Conservation (phyloP, 495 filamentous ascomycete genomes). For the Astrocystis sublimbata region DNA sequence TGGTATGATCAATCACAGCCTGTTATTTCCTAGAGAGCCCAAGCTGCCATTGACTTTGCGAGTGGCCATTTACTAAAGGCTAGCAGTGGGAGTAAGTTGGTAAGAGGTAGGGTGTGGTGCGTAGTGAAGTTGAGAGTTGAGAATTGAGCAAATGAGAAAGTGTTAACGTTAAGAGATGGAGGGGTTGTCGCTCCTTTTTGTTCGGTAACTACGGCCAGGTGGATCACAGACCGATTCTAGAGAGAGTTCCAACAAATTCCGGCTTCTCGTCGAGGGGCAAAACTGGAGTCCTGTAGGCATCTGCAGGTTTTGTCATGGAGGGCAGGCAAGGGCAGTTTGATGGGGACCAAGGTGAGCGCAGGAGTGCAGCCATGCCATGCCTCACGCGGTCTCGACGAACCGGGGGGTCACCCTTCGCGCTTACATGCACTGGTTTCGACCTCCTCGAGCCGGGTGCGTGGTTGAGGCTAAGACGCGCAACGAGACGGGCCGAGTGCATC, state of each 20-base stretch:
- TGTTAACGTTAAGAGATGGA: background rate
- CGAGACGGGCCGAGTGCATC: slow-evolving; percentile 20
- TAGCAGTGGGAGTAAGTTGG: background rate
- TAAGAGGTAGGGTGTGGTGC: background rate
- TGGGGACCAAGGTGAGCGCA: slow-evolving; percentile 8
- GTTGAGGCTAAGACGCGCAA: slow-evolving; percentile 18
- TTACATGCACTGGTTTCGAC: slow-evolving; percentile 8
- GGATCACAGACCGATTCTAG: slow-evolving; percentile 5
- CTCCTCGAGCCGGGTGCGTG: slow-evolving; percentile 17
- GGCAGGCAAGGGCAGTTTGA: slow-evolving; percentile 2
- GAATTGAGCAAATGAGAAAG: background rate
- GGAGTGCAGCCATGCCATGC: slow-evolving; percentile 8
- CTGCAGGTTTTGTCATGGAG: slow-evolving; percentile 17
- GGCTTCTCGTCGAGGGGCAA: slow-evolving; percentile 12
- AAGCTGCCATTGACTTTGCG: background rate
- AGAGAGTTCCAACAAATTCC: background rate
- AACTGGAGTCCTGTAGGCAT: slow-evolving; percentile 11
- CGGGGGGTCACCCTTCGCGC: slow-evolving; percentile 10
- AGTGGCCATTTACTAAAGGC: background rate
- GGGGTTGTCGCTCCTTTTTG: slow-evolving; percentile 6
- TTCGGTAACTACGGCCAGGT: background rate
- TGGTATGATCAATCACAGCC: background rate
- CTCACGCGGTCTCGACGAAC: slow-evolving; percentile 11
- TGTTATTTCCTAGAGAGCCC: background rate
- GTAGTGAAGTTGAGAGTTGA: background rate